Evolutionary conservation across 31 red algal genomes (phyloP).

Genomic region (Porphyra umbilicalis): DNA sequence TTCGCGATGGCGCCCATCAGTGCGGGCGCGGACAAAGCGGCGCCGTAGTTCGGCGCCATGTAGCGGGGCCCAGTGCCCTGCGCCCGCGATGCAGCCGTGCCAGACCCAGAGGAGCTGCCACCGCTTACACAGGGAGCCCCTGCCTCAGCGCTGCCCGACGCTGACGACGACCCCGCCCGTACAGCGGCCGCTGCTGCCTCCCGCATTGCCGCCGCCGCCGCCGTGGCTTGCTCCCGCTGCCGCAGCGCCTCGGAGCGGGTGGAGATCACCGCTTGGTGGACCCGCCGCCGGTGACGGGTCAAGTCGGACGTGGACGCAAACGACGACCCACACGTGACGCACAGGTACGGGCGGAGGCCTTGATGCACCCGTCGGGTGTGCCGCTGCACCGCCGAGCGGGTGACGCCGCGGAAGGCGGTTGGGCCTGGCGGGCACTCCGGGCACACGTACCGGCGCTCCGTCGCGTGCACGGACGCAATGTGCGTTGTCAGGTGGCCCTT

Average conservation of each 20-base stretch:
- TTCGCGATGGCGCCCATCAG: too few relatives aligned
- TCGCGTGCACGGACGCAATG: neutral
- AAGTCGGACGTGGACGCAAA: neutral
- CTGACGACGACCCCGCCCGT: neutral
- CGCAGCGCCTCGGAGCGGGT: neutral
- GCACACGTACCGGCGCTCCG: neutral
- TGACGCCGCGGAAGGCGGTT: neutral
- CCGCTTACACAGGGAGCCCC: neutral
- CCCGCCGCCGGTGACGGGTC: neutral
- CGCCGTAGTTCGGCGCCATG: neutral
- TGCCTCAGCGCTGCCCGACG: too few relatives aligned
- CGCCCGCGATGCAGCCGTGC: neutral
- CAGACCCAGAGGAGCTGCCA: neutral
- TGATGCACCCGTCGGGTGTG: neutral
- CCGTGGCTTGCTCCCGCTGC: neutral
- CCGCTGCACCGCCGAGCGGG: neutral
- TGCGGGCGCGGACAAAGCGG: too few relatives aligned
- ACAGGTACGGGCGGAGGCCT: neutral
- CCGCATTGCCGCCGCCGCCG: neutral
- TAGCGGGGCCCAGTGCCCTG: neutral
- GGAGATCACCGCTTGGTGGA: neutral
- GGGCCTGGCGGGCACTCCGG: neutral
- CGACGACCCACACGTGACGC: neutral
- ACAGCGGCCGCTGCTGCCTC: neutral
- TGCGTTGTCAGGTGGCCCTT: neutral